phyloP scores from a whole-genome alignment of 768 basidiomycete genomes.

The Macrolepiota fuliginosa region DNA sequence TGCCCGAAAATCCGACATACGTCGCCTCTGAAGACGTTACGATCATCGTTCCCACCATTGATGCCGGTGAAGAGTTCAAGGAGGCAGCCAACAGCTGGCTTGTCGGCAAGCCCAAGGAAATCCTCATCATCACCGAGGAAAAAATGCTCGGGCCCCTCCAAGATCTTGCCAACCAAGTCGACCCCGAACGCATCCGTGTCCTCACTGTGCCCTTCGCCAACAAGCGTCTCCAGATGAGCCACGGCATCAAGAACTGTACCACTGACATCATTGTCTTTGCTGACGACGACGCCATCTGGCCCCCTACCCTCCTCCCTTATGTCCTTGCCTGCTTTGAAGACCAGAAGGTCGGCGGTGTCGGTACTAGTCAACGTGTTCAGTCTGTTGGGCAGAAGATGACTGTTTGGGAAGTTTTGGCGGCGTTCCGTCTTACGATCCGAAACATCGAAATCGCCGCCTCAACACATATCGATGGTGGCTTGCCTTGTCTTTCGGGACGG shows the following conservation, averaged over 20 bases:
- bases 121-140: conserved; percentile 74
- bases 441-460: conserved; percentile 91
- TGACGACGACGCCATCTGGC: conserved; percentile 97
- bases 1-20: conserved; percentile 90
- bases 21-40: conserved; percentile 91
- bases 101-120: conserved; percentile 84
- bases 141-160: conserved; percentile 89
- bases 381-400: conserved; percentile 78
- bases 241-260: conserved; percentile 86
- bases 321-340: conserved; percentile 93
- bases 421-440: conserved; percentile 88
- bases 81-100: conserved; percentile 93
- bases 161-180: conserved; percentile 84
- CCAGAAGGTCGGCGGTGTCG: conserved; percentile 89
- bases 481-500: conserved; percentile 89
- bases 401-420: conserved; percentile 93
- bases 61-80: conserved; percentile 94
- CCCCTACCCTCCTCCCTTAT: conserved; percentile 84
- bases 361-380: conserved; percentile 88
- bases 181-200: conserved; percentile 80
- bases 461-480: conserved; percentile 90
- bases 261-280: conserved; percentile 95
- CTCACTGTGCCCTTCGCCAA: conserved; percentile 92
- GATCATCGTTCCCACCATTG: conserved; percentile 94
- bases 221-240: conserved; percentile 91